Evolutionary conservation across 225 moss, liverwort and hornwort genomes (phyloP), one percentile per base, ranked within the genome.

Genomic region (Pseudisothecium myosuroides): DNA sequence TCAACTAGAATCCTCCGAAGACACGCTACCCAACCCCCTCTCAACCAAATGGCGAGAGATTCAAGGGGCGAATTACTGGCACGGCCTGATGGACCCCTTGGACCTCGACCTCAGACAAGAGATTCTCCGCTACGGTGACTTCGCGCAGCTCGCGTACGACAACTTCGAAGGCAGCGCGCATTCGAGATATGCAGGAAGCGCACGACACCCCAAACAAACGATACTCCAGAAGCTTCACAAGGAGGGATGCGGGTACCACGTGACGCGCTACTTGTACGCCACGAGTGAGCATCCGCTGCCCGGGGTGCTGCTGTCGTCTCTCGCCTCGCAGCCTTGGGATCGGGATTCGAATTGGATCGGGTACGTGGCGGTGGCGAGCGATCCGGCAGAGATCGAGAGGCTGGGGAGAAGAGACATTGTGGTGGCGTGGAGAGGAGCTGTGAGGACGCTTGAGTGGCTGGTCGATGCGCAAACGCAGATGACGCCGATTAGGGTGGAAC

Each of bases 371-470:
- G 93, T 95, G 39, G 91, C 93, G 45, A 94, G 62, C 9, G 87
- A 92, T n/a, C 62, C 55, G 3, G 74, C 86, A 56, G 96, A 94
- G 91, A 94, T 95, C 23, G 83, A 90, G 77, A 90, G 95, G 80
- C 85, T 96, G 49, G 95, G 95, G 32, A 86, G 96, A 52, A 77
- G 95, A 47, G 95, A 96, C 66, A 91, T 96, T 41, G 86, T 96
- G 19, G 87, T 96, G 17, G 92, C 90, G 37, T 96, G 95, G 95
- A 93, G 95, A 71, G 95, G 95, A 62, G 93, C 93, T 3, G 87
- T 85, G 55, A 94, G 85, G 55, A 59, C 89, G 11, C n/a, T 92
- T 9, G 95, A 96, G 45, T 95, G 94, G 93, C 73, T 95, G 18
- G 91, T 81, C 36, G 91, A 95, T 90, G 81, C 93, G 26, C 86